phyloP scores from a whole-genome alignment of 108 stramenopile genomes.

The Nitzschia putrida region DNA sequence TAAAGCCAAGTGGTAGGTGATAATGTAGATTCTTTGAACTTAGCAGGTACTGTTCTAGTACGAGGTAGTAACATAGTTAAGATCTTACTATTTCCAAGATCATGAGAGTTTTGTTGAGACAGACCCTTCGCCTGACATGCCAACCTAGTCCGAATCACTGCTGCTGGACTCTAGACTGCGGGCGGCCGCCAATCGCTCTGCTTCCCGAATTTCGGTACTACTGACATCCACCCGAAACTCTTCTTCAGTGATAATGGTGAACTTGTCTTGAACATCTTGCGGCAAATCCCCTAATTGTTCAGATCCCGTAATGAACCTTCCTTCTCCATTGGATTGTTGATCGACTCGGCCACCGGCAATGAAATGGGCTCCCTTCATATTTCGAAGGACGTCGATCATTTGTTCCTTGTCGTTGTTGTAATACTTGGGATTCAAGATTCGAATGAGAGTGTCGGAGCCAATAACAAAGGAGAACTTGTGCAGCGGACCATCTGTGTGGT shows the following conservation, averaged over 20 bases:
- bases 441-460: constrained; percentile 86
- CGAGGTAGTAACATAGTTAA: no score
- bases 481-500: background rate
- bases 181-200: constrained; percentile 7
- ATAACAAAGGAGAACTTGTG: constrained; percentile 68
- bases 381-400: constrained; percentile 54
- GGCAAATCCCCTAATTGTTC: constrained; percentile 64
- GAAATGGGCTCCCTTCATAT: constrained; percentile 76
- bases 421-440: constrained; percentile 88
- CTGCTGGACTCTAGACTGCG: no score
- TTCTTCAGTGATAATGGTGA: constrained; percentile 62
- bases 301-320: constrained; percentile 65
- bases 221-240: constrained; percentile 81
- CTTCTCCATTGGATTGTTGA: constrained; percentile 22
- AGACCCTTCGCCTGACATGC: no score
- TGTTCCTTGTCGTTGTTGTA: constrained; percentile 59
- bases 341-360: constrained; percentile 81
- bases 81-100: no score
- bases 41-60: no score
- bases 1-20: no score
- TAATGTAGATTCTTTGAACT: no score
- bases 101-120: no score
- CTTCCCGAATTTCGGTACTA: constrained; percentile 64
- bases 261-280: constrained; percentile 56
- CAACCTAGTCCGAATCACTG: no score